Conservation (phyloP, 331 rosid genomes). For the Acacia pycnantha region DNA sequence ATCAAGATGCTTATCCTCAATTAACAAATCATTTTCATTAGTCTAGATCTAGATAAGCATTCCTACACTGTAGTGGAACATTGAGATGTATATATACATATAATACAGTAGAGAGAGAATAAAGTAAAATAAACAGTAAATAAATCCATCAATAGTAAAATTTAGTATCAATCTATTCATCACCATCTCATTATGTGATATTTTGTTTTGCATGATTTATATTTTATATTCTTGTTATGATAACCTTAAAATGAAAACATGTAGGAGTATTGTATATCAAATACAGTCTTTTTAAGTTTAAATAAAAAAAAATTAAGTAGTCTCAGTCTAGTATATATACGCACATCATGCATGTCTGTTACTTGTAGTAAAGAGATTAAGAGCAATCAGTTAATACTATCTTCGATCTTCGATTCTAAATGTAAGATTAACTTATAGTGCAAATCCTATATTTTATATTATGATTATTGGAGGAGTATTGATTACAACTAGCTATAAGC, state of each 20-base stretch:
- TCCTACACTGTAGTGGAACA: neutral
- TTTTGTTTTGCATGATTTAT: neutral
- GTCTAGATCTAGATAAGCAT: neutral
- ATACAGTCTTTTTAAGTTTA: no score
- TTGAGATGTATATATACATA: neutral
- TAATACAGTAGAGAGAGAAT: neutral
- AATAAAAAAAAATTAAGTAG: no score
- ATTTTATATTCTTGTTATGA: neutral
- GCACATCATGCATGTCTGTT: no score
- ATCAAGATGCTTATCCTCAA: neutral
- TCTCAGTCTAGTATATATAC: accelerated
- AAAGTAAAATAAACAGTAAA: neutral
- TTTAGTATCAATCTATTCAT: no score
- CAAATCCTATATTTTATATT: no score
- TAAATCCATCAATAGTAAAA: no score
- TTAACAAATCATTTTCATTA: neutral
- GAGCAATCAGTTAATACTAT: no score
- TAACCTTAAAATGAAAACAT: neutral
- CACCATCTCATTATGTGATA: no score
- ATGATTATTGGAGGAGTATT: neutral
- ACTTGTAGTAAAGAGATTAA: no score
- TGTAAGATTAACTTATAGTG: no score
- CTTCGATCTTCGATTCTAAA: no score
- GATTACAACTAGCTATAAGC: neutral
- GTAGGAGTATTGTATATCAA: neutral